Evolutionary conservation across 1,139 yeast genomes (phyloP).

Genomic region (Geotrichum siamense): DNA sequence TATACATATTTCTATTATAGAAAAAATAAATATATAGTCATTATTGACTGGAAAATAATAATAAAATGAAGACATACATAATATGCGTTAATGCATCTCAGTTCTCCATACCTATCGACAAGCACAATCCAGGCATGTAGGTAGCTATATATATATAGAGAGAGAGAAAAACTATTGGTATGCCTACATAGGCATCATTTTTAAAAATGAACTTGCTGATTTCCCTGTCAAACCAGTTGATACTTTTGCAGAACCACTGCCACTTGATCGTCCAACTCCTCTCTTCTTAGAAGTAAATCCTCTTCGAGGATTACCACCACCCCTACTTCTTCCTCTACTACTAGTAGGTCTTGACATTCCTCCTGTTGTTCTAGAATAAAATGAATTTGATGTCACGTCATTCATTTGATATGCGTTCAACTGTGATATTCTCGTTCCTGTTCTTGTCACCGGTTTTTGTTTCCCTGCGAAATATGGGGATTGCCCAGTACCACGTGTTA

Average conservation of each 20-base stretch:
- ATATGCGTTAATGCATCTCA: no score
- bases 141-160: no score
- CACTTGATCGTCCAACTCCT: background rate
- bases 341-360: background rate
- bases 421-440: background rate
- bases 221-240: background rate
- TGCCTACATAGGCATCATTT: constrained; percentile 9
- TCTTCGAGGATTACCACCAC: background rate
- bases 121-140: no score
- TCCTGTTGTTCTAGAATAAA: background rate
- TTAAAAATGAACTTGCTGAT: constrained; percentile 6
- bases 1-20: no score
- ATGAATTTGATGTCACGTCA: background rate
- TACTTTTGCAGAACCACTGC: background rate
- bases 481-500: background rate
- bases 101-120: no score
- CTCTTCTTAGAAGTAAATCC: background rate
- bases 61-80: no score
- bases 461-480: background rate
- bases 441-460: background rate
- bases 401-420: background rate
- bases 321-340: background rate
- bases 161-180: no score
- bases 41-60: no score
- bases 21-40: no score